Conservation (phyloP, 1,139 yeast species). For the Kluyveromyces marxianus region DNA sequence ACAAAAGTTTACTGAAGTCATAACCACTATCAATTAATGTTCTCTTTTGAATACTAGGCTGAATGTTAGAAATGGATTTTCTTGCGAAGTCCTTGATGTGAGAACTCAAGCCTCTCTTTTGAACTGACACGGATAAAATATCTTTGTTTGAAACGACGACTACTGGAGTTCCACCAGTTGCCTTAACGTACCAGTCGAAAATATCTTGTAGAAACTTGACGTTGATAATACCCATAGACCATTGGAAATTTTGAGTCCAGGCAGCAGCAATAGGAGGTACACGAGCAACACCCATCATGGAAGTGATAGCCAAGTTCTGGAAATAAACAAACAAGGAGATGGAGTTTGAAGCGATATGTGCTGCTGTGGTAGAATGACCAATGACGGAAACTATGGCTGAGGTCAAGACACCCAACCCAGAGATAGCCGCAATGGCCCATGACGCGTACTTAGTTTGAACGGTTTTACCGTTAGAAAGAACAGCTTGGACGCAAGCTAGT, state of each 20-base stretch:
- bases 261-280: constrained; percentile 98
- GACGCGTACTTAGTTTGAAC: constrained; percentile 92
- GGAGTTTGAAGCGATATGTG: constrained; percentile 93
- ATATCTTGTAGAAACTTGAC: constrained; percentile 77
- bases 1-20: constrained; percentile 42
- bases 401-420: constrained; percentile 79
- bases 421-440: constrained; percentile 93
- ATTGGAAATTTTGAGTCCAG: constrained; percentile 95
- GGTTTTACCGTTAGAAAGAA: constrained; percentile 79
- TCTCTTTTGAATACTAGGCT: constrained; percentile 1
- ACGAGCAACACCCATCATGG: constrained; percentile 91
- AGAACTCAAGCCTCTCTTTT: constrained; percentile 37
- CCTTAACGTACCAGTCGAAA: constrained; percentile 89
- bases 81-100: constrained; percentile 8
- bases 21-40: constrained; percentile 29
- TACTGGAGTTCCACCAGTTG: constrained; percentile 90
- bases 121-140: constrained; percentile 68
- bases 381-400: constrained; percentile 81
- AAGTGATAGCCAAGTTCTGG: constrained; percentile 85
- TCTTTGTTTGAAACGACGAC: constrained; percentile 53
- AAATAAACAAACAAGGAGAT: constrained; percentile 88
- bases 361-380: constrained; percentile 90
- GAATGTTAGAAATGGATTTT: constrained; percentile 7
- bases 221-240: constrained; percentile 90
- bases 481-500: constrained; percentile 90